phyloP scores from a whole-genome alignment of 192 early-diverging fungal genomes.

The Irineochytrium annulatum region DNA sequence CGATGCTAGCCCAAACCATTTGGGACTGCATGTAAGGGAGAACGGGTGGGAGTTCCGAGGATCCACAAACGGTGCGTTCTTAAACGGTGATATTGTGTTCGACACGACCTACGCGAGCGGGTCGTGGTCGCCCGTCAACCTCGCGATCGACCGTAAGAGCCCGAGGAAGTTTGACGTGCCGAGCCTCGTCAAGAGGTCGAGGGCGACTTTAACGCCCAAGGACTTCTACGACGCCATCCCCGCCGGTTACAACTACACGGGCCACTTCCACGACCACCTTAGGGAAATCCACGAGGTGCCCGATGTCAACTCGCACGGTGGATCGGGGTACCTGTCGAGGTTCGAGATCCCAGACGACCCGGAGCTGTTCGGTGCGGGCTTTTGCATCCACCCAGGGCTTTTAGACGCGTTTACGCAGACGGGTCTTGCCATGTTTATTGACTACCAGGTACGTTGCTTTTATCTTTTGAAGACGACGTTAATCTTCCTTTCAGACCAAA shows the following conservation, averaged over 20 bases:
- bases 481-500: too few species aligned
- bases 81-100: too few species aligned
- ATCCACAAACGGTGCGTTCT: too few species aligned
- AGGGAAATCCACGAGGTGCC: constrained; percentile 3
- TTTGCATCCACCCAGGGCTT: too few species aligned
- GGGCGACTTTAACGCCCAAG: neutral
- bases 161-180: neutral
- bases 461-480: too few species aligned
- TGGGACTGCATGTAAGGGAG: constrained; percentile 2
- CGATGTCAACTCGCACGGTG: constrained; percentile 2
- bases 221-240: constrained; percentile 8
- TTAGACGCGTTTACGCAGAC: too few species aligned
- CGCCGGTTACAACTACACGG: constrained; percentile 6
- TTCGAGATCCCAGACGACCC: neutral
- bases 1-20: constrained; percentile 5
- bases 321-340: neutral
- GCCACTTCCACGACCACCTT: neutral
- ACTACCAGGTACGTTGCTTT: too few species aligned
- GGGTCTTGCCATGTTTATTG: too few species aligned
- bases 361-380: too few species aligned
- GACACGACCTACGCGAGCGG: constrained; percentile 16
- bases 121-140: neutral
- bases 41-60: too few species aligned
- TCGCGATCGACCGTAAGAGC: constrained; percentile 1
- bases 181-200: neutral